Conservation (phyloP, 306 rosid species). For the Trifolium dubium region DNA sequence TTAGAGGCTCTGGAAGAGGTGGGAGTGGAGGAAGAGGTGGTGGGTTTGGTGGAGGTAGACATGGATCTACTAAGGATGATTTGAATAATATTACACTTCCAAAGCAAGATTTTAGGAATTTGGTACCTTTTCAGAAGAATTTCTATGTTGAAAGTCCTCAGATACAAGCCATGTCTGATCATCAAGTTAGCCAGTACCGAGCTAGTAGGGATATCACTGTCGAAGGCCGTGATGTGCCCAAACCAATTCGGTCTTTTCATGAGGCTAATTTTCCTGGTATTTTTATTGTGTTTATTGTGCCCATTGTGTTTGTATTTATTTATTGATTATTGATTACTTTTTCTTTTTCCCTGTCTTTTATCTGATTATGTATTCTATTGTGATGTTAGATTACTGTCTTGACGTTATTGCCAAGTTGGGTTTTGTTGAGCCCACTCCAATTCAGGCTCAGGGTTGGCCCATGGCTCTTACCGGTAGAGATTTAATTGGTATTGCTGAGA, state of each 20-base stretch:
- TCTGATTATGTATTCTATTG: constrained; percentile 34
- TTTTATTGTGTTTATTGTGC: constrained; percentile 18
- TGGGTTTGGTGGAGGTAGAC: constrained; percentile 66
- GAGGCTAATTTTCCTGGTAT: constrained; percentile 91
- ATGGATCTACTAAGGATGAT: constrained; percentile 71
- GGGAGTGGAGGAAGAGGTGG: constrained; percentile 44
- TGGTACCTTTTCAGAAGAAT: constrained; percentile 90
- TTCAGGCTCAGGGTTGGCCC: constrained; percentile 99
- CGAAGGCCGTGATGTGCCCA: constrained; percentile 86
- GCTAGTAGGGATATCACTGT: constrained; percentile 73
- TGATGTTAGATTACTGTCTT: constrained; percentile 71
- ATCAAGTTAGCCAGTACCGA: constrained; percentile 65
- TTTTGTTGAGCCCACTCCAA: constrained; percentile 93
- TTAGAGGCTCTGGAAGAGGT: constrained; percentile 55
- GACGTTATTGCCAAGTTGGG: constrained; percentile 89
- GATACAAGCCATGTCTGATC: constrained; percentile 74
- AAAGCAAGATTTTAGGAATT: constrained; percentile 71
- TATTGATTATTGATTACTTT: constrained; percentile 37
- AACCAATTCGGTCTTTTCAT: constrained; percentile 67
- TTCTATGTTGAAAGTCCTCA: constrained; percentile 71
- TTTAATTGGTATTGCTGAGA: constrained; percentile 95
- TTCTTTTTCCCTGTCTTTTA: neutral
- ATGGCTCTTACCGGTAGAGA: constrained; percentile 98
- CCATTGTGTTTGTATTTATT: constrained; percentile 21
- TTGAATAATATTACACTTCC: constrained; percentile 78